phyloP scores from a whole-genome alignment of 2,329 filamentous ascomycete species.

The Huntiella decipiens region DNA sequence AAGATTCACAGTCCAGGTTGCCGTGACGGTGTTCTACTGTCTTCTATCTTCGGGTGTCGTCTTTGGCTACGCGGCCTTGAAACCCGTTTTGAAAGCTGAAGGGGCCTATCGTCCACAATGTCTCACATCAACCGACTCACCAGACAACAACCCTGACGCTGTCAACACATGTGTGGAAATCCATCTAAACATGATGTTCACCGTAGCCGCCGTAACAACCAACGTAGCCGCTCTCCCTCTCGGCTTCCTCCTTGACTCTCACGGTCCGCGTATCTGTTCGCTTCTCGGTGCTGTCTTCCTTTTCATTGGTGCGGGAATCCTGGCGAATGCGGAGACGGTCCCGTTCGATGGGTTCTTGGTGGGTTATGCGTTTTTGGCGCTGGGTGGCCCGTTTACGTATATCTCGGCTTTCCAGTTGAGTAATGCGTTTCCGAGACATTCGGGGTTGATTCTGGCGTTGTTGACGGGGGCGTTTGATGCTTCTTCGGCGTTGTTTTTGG shows the following conservation, averaged over 20 bases:
- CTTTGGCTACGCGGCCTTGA: slow-evolving; percentile 72
- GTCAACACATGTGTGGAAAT: slow-evolving; percentile 33
- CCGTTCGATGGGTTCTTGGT: slow-evolving; percentile 57
- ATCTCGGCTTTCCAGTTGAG: slow-evolving; percentile 71
- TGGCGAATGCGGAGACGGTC: slow-evolving; percentile 46
- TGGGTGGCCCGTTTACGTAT: slow-evolving; percentile 67
- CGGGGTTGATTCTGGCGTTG: slow-evolving; percentile 61
- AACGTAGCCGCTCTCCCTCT: slow-evolving; percentile 76
- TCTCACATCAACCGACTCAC: slow-evolving; percentile 14
- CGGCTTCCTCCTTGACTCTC: slow-evolving; percentile 67
- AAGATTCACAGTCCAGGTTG: slow-evolving; percentile 19
- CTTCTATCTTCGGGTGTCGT: slow-evolving; percentile 42
- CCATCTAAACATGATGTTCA: slow-evolving; percentile 79
- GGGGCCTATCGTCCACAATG: slow-evolving; percentile 53
- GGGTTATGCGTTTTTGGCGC: slow-evolving; percentile 56
- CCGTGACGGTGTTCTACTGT: slow-evolving; percentile 22
- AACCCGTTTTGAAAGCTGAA: slow-evolving; percentile 57
- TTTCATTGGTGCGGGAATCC: slow-evolving; percentile 47
- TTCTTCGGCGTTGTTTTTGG: slow-evolving; percentile 57
- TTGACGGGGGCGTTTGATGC: slow-evolving; percentile 71
- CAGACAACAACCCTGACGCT: slow-evolving; percentile 12
- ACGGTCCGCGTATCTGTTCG: slow-evolving; percentile 59
- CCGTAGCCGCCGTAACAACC: slow-evolving; percentile 67
- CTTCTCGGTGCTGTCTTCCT: slow-evolving; percentile 53
- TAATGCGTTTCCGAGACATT: slow-evolving; percentile 60